Conservation (phyloP, 2,329 filamentous ascomycete species). For the Passalora sequoiae region DNA sequence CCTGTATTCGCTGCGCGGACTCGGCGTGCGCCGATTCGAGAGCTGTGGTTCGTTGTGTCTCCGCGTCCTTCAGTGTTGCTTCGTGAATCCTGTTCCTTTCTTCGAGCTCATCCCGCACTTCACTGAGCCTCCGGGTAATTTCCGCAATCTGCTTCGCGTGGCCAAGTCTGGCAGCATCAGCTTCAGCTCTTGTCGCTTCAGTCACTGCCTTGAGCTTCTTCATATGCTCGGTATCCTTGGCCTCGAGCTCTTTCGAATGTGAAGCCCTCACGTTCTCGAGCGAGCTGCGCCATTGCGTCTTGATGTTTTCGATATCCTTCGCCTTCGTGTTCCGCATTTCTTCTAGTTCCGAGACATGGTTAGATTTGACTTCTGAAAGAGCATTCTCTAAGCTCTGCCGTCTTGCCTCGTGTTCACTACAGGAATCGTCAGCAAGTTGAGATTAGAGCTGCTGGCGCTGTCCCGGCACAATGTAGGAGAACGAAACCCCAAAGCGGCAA, state of each 20-base stretch:
- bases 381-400: conserved; percentile 3
- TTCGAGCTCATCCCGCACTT: not conserved
- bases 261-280: conserved; percentile 1
- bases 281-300: not conserved
- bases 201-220: too few species aligned
- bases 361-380: not conserved
- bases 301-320: not conserved
- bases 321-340: not conserved
- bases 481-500: too few species aligned
- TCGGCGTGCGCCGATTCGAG: not conserved
- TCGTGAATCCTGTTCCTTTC: not conserved
- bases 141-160: not conserved
- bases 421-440: too few species aligned
- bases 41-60: not conserved
- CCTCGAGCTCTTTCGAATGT: not conserved
- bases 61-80: too few species aligned
- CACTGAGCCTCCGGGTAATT: not conserved
- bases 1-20: not conserved
- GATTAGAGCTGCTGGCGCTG: too few species aligned
- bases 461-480: too few species aligned
- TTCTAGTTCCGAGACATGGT: conserved; percentile 3
- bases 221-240: too few species aligned
- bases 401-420: conserved; percentile 7
- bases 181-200: too few species aligned
- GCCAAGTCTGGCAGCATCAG: not conserved